These are phyloP conservation scores for Gymnopilus dilepis DNA, from an alignment of 768 basidiomycete species.

Conservation along the genomic window DNA sequence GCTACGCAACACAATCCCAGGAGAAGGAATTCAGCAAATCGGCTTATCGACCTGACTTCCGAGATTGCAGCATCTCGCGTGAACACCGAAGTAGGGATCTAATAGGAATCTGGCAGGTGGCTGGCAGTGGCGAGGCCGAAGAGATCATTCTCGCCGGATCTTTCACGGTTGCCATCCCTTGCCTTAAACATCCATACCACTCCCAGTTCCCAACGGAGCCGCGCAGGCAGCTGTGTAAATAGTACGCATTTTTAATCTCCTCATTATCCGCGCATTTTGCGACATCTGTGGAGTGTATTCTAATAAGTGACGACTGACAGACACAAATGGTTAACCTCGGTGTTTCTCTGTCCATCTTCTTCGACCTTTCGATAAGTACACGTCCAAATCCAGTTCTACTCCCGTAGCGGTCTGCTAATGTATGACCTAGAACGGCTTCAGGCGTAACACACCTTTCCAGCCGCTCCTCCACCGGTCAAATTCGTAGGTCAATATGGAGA, in stretches of 20 bases:
- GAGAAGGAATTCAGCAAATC: slow-evolving; percentile 19
- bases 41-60: slow-evolving; percentile 9
- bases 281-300: neutral
- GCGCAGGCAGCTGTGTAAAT: neutral
- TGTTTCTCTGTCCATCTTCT: neutral
- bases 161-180: neutral
- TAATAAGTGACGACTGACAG: neutral
- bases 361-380: neutral
- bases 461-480: neutral
- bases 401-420: neutral
- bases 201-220: neutral
- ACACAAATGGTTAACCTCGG: neutral
- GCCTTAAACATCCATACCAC: neutral
- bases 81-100: neutral
- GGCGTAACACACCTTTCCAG: neutral
- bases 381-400: neutral
- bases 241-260: neutral
- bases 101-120: neutral
- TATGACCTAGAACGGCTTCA: neutral
- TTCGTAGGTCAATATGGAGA: neutral
- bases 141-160: neutral
- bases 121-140: slow-evolving; percentile 3
- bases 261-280: neutral
- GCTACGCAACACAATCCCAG: slow-evolving; percentile 8
- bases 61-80: neutral